phyloP scores from a whole-genome alignment of 2,329 filamentous ascomycete species.

The Scorias spongiosa region DNA sequence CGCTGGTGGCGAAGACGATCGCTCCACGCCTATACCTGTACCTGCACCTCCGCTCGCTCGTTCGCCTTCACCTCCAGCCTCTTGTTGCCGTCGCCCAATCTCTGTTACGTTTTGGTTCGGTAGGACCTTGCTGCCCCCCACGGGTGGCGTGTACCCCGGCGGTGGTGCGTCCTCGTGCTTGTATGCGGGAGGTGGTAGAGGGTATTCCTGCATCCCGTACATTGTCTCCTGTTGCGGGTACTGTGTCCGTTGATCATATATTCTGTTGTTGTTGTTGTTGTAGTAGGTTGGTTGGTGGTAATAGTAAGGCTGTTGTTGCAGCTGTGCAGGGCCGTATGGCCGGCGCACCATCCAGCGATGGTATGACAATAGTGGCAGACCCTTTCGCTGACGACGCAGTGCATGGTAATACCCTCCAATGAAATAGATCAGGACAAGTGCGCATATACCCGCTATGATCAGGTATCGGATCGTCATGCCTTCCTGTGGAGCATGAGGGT shows the following conservation, averaged over 20 bases:
- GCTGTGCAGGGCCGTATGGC: not conserved
- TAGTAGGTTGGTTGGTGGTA: not conserved
- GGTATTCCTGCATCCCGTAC: slow-evolving; percentile 15
- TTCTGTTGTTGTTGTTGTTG: too few relatives aligned
- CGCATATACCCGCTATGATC: slow-evolving; percentile 47
- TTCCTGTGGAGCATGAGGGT: slow-evolving; percentile 26
- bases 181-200: slow-evolving; percentile 21
- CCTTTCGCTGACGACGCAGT: slow-evolving; percentile 48
- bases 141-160: slow-evolving; percentile 21
- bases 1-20: too few relatives aligned
- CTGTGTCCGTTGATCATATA: too few relatives aligned
- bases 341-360: slow-evolving; percentile 37
- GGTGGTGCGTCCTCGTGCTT: slow-evolving; percentile 16
- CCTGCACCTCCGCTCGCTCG: not conserved
- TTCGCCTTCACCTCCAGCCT: not conserved
- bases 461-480: slow-evolving; percentile 57
- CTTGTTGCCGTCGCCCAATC: not conserved
- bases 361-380: slow-evolving; percentile 50
- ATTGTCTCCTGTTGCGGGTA: not conserved
- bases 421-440: slow-evolving; percentile 45
- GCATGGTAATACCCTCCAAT: slow-evolving; percentile 57
- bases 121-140: slow-evolving; percentile 19
- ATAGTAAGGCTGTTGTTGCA: slow-evolving; percentile 4
- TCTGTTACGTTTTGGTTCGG: slow-evolving; percentile 16
- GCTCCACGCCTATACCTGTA: not conserved